phyloP scores from a whole-genome alignment of 148 eudicot species.

The Rhododendron ovatum region DNA sequence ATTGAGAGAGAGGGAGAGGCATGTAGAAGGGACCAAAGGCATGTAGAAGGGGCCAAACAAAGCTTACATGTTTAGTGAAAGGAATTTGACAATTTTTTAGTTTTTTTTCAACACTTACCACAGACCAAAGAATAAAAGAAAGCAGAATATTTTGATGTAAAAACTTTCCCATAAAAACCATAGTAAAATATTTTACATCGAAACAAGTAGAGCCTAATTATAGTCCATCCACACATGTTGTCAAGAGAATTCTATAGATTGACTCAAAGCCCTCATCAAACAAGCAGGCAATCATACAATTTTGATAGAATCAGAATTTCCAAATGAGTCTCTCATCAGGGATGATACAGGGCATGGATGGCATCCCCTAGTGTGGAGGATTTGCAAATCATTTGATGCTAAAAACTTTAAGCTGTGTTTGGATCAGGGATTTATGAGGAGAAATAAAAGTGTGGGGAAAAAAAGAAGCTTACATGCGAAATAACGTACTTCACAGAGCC shows the following conservation, averaged over 20 bases:
- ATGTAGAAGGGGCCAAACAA: not conserved
- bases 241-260: not conserved
- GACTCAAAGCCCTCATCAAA: too few species aligned
- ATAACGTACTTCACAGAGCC: not conserved
- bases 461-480: not conserved
- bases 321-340: not conserved
- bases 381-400: not conserved
- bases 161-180: not conserved
- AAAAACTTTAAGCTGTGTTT: not conserved
- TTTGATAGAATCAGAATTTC: too few species aligned
- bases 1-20: not conserved
- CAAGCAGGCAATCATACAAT: too few species aligned
- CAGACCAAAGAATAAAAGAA: not conserved
- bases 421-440: not conserved
- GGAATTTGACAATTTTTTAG: not conserved
- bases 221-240: not conserved
- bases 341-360: not conserved
- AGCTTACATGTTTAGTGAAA: not conserved
- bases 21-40: too few species aligned
- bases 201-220: not conserved
- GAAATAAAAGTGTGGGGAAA: not conserved
- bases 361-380: not conserved
- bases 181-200: not conserved
- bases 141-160: too few species aligned
- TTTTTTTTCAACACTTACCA: not conserved